Evolutionary conservation across 768 basidiomycete species (phyloP).

Genomic region (Fistulinella prunicolor): DNA sequence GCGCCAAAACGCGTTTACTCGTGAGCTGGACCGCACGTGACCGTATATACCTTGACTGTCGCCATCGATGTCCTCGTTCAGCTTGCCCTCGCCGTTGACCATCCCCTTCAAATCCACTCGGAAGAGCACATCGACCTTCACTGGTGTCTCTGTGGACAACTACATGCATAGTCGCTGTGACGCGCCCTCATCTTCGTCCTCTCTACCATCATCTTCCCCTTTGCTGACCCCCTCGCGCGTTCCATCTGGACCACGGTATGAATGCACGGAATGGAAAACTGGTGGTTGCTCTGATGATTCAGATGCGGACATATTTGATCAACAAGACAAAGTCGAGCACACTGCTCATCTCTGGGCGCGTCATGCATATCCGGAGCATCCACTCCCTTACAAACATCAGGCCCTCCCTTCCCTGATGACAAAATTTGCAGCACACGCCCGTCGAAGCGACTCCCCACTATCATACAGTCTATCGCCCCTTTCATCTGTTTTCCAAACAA

Average conservation of each 20-base stretch:
- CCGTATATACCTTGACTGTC: conserved; percentile 25
- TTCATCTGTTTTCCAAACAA: neutral
- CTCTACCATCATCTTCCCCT: conserved; percentile 21
- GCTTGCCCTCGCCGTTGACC: conserved; percentile 6
- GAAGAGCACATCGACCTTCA: conserved; percentile 20
- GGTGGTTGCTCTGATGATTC: conserved; percentile 2
- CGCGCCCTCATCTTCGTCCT: conserved; percentile 14
- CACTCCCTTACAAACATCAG: neutral
- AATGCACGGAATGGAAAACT: conserved; percentile 4
- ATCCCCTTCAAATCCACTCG: conserved; percentile 23
- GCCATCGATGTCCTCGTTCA: conserved; percentile 28
- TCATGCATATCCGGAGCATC: neutral
- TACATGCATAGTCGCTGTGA: neutral
- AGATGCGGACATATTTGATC: neutral
- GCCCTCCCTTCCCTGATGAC: conserved; percentile 21
- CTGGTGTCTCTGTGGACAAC: neutral
- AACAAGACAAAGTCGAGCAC: neutral
- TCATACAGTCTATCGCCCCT: conserved; percentile 3
- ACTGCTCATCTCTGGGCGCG: conserved; percentile 1
- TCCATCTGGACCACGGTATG: conserved; percentile 6
- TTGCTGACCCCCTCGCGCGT: conserved; percentile 13
- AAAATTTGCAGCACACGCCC: conserved; percentile 10
- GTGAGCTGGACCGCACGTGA: conserved; percentile 26
- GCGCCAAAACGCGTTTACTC: conserved; percentile 35
- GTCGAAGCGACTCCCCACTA: neutral